A percentile compares a stretch with the other conserved stretches of the same genome.
Evolutionary conservation across 495 filamentous ascomycete species (phyloP).

Genomic region (Xylaria sp.): DNA sequence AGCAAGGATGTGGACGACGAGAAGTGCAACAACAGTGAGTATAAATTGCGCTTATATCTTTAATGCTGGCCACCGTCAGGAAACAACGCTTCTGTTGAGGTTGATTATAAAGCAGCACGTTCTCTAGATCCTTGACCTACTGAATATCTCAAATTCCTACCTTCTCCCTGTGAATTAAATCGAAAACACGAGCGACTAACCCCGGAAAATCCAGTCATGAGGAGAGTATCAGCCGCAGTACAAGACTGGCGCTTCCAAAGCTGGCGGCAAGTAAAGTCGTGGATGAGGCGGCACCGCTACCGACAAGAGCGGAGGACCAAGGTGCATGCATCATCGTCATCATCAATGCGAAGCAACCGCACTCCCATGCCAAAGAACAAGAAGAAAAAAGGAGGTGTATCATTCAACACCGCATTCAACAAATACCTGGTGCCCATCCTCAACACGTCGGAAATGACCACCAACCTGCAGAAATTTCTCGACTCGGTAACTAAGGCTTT

Average conservation of each 20-base stretch:
- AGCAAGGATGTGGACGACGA: not conserved
- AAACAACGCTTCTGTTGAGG: not conserved
- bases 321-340: not conserved
- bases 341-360: not conserved
- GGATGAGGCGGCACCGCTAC: not conserved
- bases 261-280: constrained; percentile 13
- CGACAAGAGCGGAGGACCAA: not conserved
- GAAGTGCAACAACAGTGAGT: not conserved
- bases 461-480: not conserved
- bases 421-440: constrained; percentile 1
- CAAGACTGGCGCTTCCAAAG: not conserved
- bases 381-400: not conserved
- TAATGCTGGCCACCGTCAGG: not conserved
- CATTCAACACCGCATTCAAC: not conserved
- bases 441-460: not conserved
- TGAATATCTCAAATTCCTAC: not conserved
- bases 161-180: not conserved
- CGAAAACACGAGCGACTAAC: not conserved
- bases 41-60: not conserved
- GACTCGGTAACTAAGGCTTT: not conserved
- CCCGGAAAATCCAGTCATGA: not conserved
- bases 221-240: not conserved
- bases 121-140: not conserved
- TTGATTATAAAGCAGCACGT: not conserved
- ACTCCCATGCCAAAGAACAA: not conserved